Evolutionary conservation across 176 grass and related monocot genomes (phyloP).

Genomic region (maize (Zea mays)): DNA sequence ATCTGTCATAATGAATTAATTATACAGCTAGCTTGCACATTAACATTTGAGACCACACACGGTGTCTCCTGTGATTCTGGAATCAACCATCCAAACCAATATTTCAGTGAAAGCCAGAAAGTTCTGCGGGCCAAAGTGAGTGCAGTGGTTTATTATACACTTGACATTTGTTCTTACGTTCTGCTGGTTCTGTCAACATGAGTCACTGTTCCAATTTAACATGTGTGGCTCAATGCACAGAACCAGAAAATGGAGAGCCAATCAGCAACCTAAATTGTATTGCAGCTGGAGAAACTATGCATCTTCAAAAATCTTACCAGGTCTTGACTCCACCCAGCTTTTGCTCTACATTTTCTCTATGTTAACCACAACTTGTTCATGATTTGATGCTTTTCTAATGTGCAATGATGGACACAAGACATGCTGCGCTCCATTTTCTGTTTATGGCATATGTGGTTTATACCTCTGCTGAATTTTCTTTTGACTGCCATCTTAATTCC

Average conservation of each 20-base stretch:
- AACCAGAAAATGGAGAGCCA: constrained; percentile 46
- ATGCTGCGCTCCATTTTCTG: neutral
- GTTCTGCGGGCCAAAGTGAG: constrained; percentile 59
- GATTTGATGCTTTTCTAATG: neutral
- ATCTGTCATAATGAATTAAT: constrained; percentile 41
- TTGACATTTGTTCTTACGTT: neutral
- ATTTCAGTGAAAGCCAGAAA: constrained; percentile 88
- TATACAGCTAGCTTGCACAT: constrained; percentile 88
- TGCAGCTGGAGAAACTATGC: constrained; percentile 10
- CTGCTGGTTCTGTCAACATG: neutral
- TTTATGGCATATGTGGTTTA: constrained; percentile 2
- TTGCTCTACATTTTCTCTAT: constrained; percentile 24
- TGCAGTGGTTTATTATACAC: constrained; percentile 20
- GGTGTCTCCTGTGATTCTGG: constrained; percentile 78
- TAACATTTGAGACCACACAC: constrained; percentile 88
- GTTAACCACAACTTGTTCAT: constrained; percentile 8
- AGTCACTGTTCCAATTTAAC: constrained; percentile 25
- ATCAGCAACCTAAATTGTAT: constrained; percentile 32
- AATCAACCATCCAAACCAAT: constrained; percentile 99
- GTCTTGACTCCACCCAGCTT: constrained; percentile 7
- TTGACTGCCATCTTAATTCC: neutral
- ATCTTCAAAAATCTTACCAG: constrained; percentile 14
- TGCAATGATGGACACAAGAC: neutral
- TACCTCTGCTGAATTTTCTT: neutral
- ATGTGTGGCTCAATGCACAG: constrained; percentile 38